Evolutionary conservation across 805 yeast genomes (phyloP).

Genomic region (Candida ovalis): DNA sequence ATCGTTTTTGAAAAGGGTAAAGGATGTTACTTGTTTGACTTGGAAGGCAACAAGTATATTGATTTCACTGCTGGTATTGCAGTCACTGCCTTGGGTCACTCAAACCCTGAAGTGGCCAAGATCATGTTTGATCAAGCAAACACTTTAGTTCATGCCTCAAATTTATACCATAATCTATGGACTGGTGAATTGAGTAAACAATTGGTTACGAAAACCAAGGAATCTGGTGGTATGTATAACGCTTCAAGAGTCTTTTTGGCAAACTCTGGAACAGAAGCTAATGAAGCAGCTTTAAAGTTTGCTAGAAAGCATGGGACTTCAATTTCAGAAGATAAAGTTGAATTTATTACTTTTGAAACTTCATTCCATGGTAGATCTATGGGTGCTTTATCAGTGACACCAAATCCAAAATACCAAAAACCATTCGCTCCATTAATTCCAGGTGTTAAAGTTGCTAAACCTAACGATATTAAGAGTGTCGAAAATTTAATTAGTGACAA

Average conservation of each 20-base stretch:
- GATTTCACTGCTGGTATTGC: conserved; percentile 98
- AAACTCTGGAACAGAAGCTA: conserved; percentile 59
- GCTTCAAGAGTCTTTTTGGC: conserved; percentile 71
- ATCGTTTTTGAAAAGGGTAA: conserved; percentile 75
- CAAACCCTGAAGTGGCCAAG: conserved; percentile 68
- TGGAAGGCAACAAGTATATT: conserved; percentile 70
- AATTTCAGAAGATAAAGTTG: conserved; percentile 53
- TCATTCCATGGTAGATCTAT: conserved; percentile 94
- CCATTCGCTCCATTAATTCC: conserved; percentile 94
- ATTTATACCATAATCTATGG: conserved; percentile 79
- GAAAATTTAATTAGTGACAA: conserved; percentile 52
- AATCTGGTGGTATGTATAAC: conserved; percentile 73
- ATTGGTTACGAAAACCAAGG: conserved; percentile 63
- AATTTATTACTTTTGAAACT: conserved; percentile 80
- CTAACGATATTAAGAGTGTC: conserved; percentile 59
- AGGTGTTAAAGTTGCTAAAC: conserved; percentile 68
- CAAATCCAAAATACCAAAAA: conserved; percentile 86
- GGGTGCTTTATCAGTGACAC: conserved; percentile 91
- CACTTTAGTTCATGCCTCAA: conserved; percentile 78
- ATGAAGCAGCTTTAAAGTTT: conserved; percentile 57
- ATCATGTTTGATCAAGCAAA: conserved; percentile 69
- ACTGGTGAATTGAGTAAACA: conserved; percentile 75
- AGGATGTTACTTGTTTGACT: conserved; percentile 79
- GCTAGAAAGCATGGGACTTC: conserved; percentile 75
- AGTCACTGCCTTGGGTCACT: conserved; percentile 91